Conservation (phyloP, 495 filamentous ascomycete genomes). For the Friedmanniomyces endolithicus region DNA sequence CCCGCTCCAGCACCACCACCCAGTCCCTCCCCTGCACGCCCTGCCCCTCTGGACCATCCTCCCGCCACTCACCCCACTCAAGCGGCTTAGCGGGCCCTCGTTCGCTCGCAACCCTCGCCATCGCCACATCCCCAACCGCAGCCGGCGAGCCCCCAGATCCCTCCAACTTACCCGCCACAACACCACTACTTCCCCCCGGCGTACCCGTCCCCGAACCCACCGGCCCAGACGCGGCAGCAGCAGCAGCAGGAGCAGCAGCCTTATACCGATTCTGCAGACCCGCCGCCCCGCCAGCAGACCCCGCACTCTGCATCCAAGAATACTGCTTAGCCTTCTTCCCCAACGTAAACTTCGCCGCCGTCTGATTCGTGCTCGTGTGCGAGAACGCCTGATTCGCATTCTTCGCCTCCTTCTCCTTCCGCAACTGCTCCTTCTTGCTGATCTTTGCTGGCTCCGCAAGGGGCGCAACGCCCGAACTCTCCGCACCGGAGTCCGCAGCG, state of each 20-base stretch:
- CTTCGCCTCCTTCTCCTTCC: slow-evolving; percentile 38
- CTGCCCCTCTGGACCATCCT: slow-evolving; percentile 49
- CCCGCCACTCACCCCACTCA: slow-evolving; percentile 46
- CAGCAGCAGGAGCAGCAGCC: neutral
- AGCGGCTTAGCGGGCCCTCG: neutral
- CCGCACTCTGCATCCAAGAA: slow-evolving; percentile 24
- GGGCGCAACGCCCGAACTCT: slow-evolving; percentile 26
- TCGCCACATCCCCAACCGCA: neutral
- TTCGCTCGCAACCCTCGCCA: too few species aligned
- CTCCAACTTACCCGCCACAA: neutral
- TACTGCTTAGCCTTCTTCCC: slow-evolving; percentile 26
- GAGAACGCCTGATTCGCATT: slow-evolving; percentile 14
- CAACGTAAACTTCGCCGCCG: slow-evolving; percentile 28
- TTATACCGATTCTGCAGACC: slow-evolving; percentile 13
- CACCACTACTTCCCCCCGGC: slow-evolving; percentile 3
- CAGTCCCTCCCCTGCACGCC: slow-evolving; percentile 61
- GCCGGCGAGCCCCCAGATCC: neutral
- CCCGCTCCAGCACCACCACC: slow-evolving; percentile 49
- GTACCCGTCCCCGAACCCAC: slow-evolving; percentile 21
- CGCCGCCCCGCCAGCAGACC: slow-evolving; percentile 10
- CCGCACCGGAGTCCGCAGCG: slow-evolving; percentile 22
- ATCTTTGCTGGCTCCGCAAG: slow-evolving; percentile 24
- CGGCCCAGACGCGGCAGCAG: neutral
- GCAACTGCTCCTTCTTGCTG: slow-evolving; percentile 45
- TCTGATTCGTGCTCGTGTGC: slow-evolving; percentile 27